These are phyloP conservation scores for Yarrowia yakushimensis DNA, from an alignment of 805 yeast genomes.

Conservation along the genomic window DNA sequence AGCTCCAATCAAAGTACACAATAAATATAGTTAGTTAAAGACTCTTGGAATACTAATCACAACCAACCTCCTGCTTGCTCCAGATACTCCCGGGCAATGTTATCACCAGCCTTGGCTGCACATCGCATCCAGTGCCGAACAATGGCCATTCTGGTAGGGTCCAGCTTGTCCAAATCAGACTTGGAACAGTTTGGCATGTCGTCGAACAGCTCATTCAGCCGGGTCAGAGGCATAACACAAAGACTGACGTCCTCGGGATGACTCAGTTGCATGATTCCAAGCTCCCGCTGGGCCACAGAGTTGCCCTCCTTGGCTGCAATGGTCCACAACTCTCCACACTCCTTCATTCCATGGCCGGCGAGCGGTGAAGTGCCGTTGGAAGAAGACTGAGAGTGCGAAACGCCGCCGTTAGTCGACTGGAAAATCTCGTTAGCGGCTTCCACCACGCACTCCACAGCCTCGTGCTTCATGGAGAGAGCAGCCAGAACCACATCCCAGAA, in stretches of 20 bases:
- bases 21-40: conserved; percentile 11
- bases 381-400: background rate
- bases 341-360: conserved; percentile 30
- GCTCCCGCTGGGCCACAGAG: conserved; percentile 32
- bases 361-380: conserved; percentile 25
- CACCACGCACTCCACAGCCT: conserved; percentile 29
- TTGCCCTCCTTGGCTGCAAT: conserved; percentile 36
- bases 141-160: conserved; percentile 36
- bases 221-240: conserved; percentile 31
- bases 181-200: conserved; percentile 23
- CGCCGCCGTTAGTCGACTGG: conserved; percentile 27
- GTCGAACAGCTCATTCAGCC: conserved; percentile 30
- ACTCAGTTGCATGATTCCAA: conserved; percentile 34
- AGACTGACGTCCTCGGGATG: conserved; percentile 34
- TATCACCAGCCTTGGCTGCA: conserved; percentile 34
- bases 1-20: background rate
- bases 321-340: conserved; percentile 34
- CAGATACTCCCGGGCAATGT: conserved; percentile 34
- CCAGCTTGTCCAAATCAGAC: conserved; percentile 32
- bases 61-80: conserved; percentile 27
- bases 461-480: conserved; percentile 35
- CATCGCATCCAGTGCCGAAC: conserved; percentile 34
- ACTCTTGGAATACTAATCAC: background rate
- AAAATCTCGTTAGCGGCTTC: conserved; percentile 33
- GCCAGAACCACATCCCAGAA: conserved; percentile 41